These are phyloP conservation scores for Hymenoscyphus albidus DNA, from an alignment of 2,329 filamentous ascomycete genomes.

Conservation along the genomic window DNA sequence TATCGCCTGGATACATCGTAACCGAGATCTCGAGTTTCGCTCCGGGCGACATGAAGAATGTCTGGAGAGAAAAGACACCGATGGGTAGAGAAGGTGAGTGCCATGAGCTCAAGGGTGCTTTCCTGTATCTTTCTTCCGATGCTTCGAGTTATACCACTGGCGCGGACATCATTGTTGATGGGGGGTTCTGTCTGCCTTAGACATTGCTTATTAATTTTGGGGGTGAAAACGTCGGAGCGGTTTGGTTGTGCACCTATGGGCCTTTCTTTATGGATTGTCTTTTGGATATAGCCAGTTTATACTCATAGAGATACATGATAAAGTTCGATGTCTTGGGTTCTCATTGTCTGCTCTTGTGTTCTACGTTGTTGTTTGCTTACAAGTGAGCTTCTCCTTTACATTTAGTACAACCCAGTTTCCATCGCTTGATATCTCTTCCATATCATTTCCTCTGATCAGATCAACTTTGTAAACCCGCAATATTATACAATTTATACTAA, in stretches of 20 bases:
- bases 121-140: conserved; percentile 44
- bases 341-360: too few species aligned
- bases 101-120: conserved; percentile 55
- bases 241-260: background rate
- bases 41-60: conserved; percentile 60
- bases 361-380: too few species aligned
- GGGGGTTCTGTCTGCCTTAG: conserved; percentile 36
- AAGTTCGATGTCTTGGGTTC: too few species aligned
- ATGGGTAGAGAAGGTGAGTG: conserved; percentile 34
- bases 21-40: conserved; percentile 69
- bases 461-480: too few species aligned
- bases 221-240: background rate
- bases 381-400: too few species aligned
- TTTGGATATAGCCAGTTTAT: background rate
- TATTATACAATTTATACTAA: too few species aligned
- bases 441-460: too few species aligned
- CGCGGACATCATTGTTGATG: conserved; percentile 44
- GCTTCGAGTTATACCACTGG: conserved; percentile 44
- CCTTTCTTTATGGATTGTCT: background rate
- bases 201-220: background rate
- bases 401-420: too few species aligned
- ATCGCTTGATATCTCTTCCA: too few species aligned
- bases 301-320: too few species aligned
- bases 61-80: conserved; percentile 63
- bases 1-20: conserved; percentile 72